A percentile compares a stretch with the other conserved stretches of the same genome.
Conservation (phyloP, 2,329 filamentous ascomycete genomes). For the Periglandula ipomoeae region DNA sequence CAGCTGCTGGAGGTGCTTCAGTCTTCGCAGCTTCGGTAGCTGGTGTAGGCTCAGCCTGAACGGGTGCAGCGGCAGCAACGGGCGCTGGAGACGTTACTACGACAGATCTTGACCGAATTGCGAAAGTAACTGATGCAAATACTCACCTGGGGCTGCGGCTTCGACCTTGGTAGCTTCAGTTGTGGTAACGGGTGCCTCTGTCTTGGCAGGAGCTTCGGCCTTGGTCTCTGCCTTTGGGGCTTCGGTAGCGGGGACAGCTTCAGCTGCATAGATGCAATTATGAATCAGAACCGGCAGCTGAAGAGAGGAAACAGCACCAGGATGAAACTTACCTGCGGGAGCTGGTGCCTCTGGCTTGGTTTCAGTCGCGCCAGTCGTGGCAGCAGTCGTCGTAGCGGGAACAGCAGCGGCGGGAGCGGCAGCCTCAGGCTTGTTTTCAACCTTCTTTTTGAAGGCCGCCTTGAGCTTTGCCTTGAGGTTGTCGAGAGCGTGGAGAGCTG, state of each 20-base stretch:
- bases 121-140: neutral
- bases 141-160: slow-evolving; percentile 3
- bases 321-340: slow-evolving; percentile 22
- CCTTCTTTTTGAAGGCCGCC: slow-evolving; percentile 42
- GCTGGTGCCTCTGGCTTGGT: slow-evolving; percentile 24
- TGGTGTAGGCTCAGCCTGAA: slow-evolving; percentile 2
- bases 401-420: slow-evolving; percentile 15
- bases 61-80: slow-evolving; percentile 4
- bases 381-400: slow-evolving; percentile 17
- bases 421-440: slow-evolving; percentile 21
- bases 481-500: slow-evolving; percentile 41
- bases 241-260: slow-evolving; percentile 14
- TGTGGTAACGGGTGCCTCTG: neutral
- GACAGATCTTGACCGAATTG: neutral
- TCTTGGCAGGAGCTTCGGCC: neutral
- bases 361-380: slow-evolving; percentile 25
- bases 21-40: slow-evolving; percentile 16
- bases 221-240: slow-evolving; percentile 2
- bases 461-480: slow-evolving; percentile 49
- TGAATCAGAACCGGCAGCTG: too few relatives aligned
- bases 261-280: slow-evolving; percentile 10
- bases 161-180: slow-evolving; percentile 3
- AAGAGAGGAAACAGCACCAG: too few relatives aligned
- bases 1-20: slow-evolving; percentile 18
- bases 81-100: slow-evolving; percentile 5